phyloP scores from a whole-genome alignment of 2,329 filamentous ascomycete species.

The Fusarium oxysporum region DNA sequence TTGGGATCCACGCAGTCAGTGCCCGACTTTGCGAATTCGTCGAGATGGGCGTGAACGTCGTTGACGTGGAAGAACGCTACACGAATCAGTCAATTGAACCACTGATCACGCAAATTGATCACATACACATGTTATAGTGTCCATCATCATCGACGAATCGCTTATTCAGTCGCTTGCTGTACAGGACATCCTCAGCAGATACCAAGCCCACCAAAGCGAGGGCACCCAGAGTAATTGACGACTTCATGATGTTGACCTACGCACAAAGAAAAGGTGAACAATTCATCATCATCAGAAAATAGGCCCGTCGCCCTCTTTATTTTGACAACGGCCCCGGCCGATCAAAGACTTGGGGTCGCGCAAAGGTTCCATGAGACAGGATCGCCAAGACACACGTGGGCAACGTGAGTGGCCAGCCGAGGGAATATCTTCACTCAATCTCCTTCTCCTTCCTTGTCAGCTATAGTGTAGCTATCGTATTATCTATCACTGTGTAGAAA shows the following conservation, averaged over 20 bases:
- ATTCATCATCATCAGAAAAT: background rate
- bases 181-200: slow-evolving; percentile 59
- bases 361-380: slow-evolving; percentile 30
- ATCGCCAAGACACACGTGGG: slow-evolving; percentile 47
- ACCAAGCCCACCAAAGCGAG: slow-evolving; percentile 47
- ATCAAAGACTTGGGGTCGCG: slow-evolving; percentile 17
- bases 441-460: background rate
- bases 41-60: slow-evolving; percentile 75
- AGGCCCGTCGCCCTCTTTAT: slow-evolving; percentile 35
- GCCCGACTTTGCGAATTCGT: slow-evolving; percentile 70
- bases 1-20: slow-evolving; percentile 69
- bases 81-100: background rate
- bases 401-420: slow-evolving; percentile 37
- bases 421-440: slow-evolving; percentile 4
- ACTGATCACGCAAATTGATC: background rate
- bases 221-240: slow-evolving; percentile 35
- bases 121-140: slow-evolving; percentile 65
- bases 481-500: background rate
- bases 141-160: slow-evolving; percentile 61
- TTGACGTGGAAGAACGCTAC: slow-evolving; percentile 75
- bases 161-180: slow-evolving; percentile 61
- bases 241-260: slow-evolving; percentile 35
- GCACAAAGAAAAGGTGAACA: background rate
- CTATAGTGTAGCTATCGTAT: background rate
- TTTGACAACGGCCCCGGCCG: slow-evolving; percentile 1